Base-by-base conservation (phyloP, 805 yeast genomes). In the Clavispora vitiphila region DNA sequence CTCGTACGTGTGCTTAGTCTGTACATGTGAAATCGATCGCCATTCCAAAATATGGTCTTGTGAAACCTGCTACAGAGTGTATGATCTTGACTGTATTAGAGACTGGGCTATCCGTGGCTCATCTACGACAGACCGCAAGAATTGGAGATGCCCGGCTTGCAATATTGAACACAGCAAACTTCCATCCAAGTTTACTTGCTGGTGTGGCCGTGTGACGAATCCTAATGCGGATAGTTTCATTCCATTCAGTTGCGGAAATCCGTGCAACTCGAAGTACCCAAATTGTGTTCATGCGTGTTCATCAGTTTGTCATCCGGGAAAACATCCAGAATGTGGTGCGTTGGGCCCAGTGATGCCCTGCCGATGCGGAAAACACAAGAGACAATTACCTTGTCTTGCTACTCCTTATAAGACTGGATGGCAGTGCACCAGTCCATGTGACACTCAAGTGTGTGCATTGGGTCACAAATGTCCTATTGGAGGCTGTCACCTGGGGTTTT, bases 181-280 rank as follows among this genome's bases (percentile, higher is more conserved):
- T 35, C 89, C 86, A 27, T 72, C 62, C 48, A 72, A 60, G 30
- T 82, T 77, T 60, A 77, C 77, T 1, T 89, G 97, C 57, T 89
- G 97, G 97, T 89, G 96, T 69, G 91, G 90, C 1, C 83, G 86
- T 53, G 76, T 74, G 2, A 65, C 77, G 15, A 78, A 85, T 48
- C 96, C 96, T 0, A 65, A 58, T 4, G 61, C 72, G 1, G 80
- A 82, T 52, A 61, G 71, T 15, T 61, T 81, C 39, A 65, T 72
- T 38, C 96, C 96, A 0, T 93, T 89, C 50, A 82, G 93, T 37
- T 90, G 97, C 70, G 96, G 96, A 2, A 89, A 85, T 56, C 72
- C 86, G 0, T 89, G 97, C 65, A 74, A 75, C 38, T 65, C 69
- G 29, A 72, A 76, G 24, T 68, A 82, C 38, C 58, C 62, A 1